Evolutionary conservation across 2,329 filamentous ascomycete genomes (phyloP).

Genomic region (Plectosphaerella cucumerina): DNA sequence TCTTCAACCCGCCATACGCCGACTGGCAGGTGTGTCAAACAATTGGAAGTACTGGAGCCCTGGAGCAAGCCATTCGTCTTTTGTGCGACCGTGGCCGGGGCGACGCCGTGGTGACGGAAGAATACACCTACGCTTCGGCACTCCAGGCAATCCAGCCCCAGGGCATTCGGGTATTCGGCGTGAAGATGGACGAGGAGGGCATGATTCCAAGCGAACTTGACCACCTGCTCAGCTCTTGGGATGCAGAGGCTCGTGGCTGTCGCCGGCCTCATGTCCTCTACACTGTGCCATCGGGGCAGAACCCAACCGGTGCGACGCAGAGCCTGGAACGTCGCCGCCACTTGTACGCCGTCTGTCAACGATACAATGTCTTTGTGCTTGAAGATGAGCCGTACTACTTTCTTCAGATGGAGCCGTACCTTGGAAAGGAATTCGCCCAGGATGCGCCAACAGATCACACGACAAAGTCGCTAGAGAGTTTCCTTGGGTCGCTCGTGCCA

Average conservation of each 20-base stretch:
- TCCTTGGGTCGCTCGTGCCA: constrained; percentile 68
- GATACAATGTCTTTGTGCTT: constrained; percentile 79
- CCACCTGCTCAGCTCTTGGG: constrained; percentile 48
- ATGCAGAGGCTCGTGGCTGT: constrained; percentile 31
- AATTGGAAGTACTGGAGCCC: constrained; percentile 62
- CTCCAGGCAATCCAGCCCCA: constrained; percentile 62
- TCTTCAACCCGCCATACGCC: constrained; percentile 67
- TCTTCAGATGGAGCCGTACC: constrained; percentile 78
- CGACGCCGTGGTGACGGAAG: constrained; percentile 66
- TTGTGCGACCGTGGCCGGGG: constrained; percentile 49
- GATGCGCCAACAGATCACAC: constrained; percentile 29
- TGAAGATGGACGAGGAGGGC: constrained; percentile 64
- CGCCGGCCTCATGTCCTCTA: constrained; percentile 52
- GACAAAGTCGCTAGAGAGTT: constrained; percentile 55
- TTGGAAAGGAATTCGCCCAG: constrained; percentile 41
- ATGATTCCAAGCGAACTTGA: constrained; percentile 33
- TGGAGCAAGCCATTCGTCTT: constrained; percentile 65
- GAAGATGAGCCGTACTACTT: constrained; percentile 96
- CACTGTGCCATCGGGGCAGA: constrained; percentile 72
- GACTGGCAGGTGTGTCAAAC: constrained; percentile 69
- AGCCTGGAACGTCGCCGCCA: constrained; percentile 60
- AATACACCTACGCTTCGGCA: constrained; percentile 43
- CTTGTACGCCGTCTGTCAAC: constrained; percentile 72
- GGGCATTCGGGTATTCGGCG: constrained; percentile 54
- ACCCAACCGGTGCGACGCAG: constrained; percentile 84